Base-by-base conservation (phyloP, 2,329 filamentous ascomycete genomes). In the Aspergillus sp. region DNA sequence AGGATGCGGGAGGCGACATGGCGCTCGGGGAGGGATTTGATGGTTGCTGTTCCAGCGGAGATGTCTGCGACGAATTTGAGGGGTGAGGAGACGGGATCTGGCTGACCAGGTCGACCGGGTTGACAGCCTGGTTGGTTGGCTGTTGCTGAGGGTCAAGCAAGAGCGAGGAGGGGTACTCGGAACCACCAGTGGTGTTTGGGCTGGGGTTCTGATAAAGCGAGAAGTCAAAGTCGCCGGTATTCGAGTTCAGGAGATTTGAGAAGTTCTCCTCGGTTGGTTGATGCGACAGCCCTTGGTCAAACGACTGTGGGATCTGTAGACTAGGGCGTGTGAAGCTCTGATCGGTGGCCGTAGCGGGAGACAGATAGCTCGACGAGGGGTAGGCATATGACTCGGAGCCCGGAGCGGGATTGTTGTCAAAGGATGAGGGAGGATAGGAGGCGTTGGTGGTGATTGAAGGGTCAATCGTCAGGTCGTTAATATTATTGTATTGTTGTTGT, bases 21-120 rank as follows among this genome's bases (percentile, higher is more conserved):
- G 84, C 66, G 5, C 78, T 80, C 20, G 77, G 79, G 34, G 83
- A 83, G 18, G 81, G 79, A 61, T 80, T 79, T 67, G 85, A 76
- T 48, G 64, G 66, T 17, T 77, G 78, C 62, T 77, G 78, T 58
- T 81, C 79, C 42, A 83, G 81, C 47, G 80, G 78, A 48, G 85
- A 76, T 38, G 85, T 76, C 62, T 84, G 82, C 15, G 84, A 83
- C 55, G 84, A 83, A 12, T 81, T 81, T 20, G 83, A 81, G 67
- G 71, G 79, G 74, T 75, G 83, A 64, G 72, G 74, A 18, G 77
- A 76, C n/a, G 76, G 76, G 50, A 78, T 73, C 53, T 75, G 75
- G 60, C 75, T 77, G 61, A 75, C 72, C 41, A 81, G 65, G 57
- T 81, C 78, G 36, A 75, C 78, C 5, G 78, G 78, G 55, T 80